Conservation (phyloP, 148 eudicot species). For the Amaranthus palmeri region DNA sequence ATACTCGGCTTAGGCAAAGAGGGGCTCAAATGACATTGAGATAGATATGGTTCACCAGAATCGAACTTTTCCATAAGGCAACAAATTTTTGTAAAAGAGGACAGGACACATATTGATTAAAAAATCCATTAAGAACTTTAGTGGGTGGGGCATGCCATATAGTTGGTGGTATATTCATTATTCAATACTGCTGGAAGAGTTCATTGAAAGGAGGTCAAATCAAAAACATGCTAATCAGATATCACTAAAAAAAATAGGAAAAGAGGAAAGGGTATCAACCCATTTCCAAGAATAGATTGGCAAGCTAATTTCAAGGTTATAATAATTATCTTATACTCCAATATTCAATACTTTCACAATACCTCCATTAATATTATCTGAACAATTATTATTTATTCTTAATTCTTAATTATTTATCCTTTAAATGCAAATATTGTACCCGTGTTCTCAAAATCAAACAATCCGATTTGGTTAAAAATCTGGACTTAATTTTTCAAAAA, state of each 20-base stretch:
- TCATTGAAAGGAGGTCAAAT: neutral
- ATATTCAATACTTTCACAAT: too few relatives aligned
- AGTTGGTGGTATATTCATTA: conserved; percentile 20
- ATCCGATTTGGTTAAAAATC: too few relatives aligned
- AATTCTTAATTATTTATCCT: too few relatives aligned
- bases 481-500: too few relatives aligned
- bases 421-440: too few relatives aligned
- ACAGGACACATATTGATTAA: conserved; percentile 36
- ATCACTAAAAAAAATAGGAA: neutral
- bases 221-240: neutral
- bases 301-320: neutral
- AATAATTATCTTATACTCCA: too few relatives aligned
- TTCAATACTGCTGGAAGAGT: neutral
- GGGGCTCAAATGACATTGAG: conserved; percentile 14
- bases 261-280: neutral
- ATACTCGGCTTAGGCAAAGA: conserved; percentile 1
- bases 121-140: conserved; percentile 29
- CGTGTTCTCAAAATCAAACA: too few relatives aligned
- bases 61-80: conserved; percentile 29
- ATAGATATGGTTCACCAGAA: conserved; percentile 20
- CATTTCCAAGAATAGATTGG: neutral
- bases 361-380: too few relatives aligned
- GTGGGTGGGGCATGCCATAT: conserved; percentile 18
- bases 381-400: too few relatives aligned
- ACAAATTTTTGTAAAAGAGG: conserved; percentile 27